Evolutionary conservation across 495 filamentous ascomycete species (phyloP).

Genomic region (Penicillium malachiteum): DNA sequence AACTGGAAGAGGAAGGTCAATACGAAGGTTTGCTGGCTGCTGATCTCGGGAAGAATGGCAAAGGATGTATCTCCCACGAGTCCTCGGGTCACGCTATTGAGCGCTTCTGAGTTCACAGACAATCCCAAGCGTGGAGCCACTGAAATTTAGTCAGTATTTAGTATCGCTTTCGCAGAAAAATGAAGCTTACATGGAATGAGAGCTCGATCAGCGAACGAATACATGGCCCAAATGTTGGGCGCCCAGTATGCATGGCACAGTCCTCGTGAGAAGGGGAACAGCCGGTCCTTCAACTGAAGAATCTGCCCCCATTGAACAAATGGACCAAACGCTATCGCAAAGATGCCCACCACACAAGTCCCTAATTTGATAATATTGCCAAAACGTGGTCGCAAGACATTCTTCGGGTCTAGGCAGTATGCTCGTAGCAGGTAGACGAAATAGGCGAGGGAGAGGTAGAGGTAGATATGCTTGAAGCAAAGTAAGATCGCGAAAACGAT

Average conservation of each 20-base stretch:
- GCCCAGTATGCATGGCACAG: constrained; percentile 98
- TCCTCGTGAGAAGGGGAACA: constrained; percentile 93
- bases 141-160: constrained; percentile 30
- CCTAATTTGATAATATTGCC: constrained; percentile 81
- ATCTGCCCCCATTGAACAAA: constrained; percentile 83
- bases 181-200: constrained; percentile 69
- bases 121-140: constrained; percentile 81
- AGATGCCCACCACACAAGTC: constrained; percentile 65
- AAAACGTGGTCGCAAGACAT: constrained; percentile 72
- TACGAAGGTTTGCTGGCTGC: constrained; percentile 73
- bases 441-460: constrained; percentile 94
- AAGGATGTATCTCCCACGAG: constrained; percentile 95
- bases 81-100: constrained; percentile 87
- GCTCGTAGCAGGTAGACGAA: constrained; percentile 85
- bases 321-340: constrained; percentile 83
- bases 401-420: constrained; percentile 83
- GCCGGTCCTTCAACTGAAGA: constrained; percentile 76
- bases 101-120: constrained; percentile 65
- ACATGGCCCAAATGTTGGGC: constrained; percentile 95
- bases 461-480: constrained; percentile 97
- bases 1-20: constrained; percentile 82
- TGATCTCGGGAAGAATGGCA: constrained; percentile 85
- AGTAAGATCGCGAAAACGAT: constrained; percentile 79
- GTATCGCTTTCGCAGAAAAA: not conserved
- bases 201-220: constrained; percentile 83